Conservation (phyloP, 2,329 filamentous ascomycete species). For the Talaromyces piceae region DNA sequence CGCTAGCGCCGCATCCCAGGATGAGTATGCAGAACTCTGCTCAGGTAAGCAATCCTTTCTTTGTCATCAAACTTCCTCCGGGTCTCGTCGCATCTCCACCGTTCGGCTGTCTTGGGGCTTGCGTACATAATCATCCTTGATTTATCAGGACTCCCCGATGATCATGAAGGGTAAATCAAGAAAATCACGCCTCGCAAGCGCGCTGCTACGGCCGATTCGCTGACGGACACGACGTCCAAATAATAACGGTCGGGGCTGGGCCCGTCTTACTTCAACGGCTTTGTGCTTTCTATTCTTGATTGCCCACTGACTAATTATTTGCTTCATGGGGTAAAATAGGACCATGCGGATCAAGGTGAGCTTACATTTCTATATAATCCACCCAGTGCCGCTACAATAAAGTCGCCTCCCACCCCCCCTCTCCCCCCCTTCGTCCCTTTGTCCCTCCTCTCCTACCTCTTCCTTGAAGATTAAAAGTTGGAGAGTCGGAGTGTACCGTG, state of each 20-base stretch:
- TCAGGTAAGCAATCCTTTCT: slow-evolving; percentile 47
- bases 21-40: slow-evolving; percentile 43
- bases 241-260: background rate
- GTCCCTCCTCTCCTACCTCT: no score
- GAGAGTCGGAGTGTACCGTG: background rate
- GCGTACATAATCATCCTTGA: background rate
- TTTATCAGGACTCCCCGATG: background rate
- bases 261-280: background rate
- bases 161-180: background rate
- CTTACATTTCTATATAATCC: slow-evolving; percentile 10
- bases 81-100: background rate
- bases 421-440: background rate
- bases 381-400: background rate
- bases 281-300: background rate
- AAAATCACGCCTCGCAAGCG: background rate
- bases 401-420: background rate
- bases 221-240: background rate
- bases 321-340: background rate
- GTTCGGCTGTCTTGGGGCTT: no score
- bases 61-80: slow-evolving; percentile 23
- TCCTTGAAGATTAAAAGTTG: no score
- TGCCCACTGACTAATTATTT: background rate
- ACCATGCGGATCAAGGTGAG: slow-evolving; percentile 41
- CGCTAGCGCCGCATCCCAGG: slow-evolving; percentile 42
- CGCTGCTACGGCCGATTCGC: background rate